Conservation (phyloP, 345 rosid genomes). For the Brassica napus region Da-Ae NC_063444.1:50675001-50675500, state of each 20-base stretch:
- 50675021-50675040: not conserved
- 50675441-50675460: no score
- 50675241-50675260: not conserved
- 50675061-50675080: conserved; percentile 5
- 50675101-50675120: not conserved
- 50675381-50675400: not conserved
- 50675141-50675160: not conserved
- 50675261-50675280: conserved; percentile 12
- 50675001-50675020: conserved; percentile 23
- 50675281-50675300: not conserved
- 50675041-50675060: not conserved
- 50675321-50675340: not conserved
- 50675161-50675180: not conserved
- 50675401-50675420: not conserved
- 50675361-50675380: not conserved
- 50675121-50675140: conserved; percentile 11
- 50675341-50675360: not conserved
- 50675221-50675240: not conserved
- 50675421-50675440: not conserved
- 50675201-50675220: not conserved
- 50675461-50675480: not conserved
- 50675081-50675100: not conserved
- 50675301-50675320: not conserved
- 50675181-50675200: not conserved
- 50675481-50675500: not conserved